Percentiles rank a stretch among this genome's conserved stretches.
These are phyloP conservation scores for Colletotrichum aenigma DNA, from an alignment of 2,329 filamentous ascomycete genomes.

Conservation along the genomic window DNA sequence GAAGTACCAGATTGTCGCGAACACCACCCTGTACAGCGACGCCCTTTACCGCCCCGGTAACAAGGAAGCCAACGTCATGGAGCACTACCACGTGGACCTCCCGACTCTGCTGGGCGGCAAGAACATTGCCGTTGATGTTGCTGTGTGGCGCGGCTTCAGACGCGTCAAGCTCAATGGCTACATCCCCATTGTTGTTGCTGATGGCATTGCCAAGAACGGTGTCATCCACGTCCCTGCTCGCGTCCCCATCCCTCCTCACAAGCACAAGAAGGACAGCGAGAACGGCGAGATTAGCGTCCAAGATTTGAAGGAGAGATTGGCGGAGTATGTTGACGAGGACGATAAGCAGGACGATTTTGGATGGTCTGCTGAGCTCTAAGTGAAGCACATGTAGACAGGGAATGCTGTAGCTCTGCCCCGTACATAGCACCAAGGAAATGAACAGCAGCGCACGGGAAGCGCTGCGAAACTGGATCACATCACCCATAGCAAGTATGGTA, in stretches of 20 bases:
- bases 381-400: not conserved
- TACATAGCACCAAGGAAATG: rapidly evolving
- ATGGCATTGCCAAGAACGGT: conserved; percentile 78
- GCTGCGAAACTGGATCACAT: not conserved
- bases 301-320: conserved; percentile 62
- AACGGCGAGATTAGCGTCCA: conserved; percentile 60
- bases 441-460: not conserved
- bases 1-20: conserved; percentile 77
- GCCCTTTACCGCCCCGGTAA: conserved; percentile 66
- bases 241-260: conserved; percentile 78
- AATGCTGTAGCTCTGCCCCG: not conserved
- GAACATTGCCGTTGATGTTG: conserved; percentile 73
- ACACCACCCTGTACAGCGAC: conserved; percentile 83
- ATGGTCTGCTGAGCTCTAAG: conserved; percentile 15
- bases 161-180: conserved; percentile 79
- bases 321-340: conserved; percentile 44
- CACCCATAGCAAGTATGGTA: not conserved
- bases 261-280: conserved; percentile 38
- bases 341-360: not conserved
- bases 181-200: conserved; percentile 66
- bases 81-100: conserved; percentile 71
- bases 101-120: conserved; percentile 73
- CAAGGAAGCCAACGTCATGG: conserved; percentile 36
- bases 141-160: conserved; percentile 69
- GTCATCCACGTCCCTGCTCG: conserved; percentile 78